Percentiles rank a stretch among this genome's conserved stretches.
phyloP scores from a whole-genome alignment of 75 land plant species.

The Selaginella moellendorffii region DNA sequence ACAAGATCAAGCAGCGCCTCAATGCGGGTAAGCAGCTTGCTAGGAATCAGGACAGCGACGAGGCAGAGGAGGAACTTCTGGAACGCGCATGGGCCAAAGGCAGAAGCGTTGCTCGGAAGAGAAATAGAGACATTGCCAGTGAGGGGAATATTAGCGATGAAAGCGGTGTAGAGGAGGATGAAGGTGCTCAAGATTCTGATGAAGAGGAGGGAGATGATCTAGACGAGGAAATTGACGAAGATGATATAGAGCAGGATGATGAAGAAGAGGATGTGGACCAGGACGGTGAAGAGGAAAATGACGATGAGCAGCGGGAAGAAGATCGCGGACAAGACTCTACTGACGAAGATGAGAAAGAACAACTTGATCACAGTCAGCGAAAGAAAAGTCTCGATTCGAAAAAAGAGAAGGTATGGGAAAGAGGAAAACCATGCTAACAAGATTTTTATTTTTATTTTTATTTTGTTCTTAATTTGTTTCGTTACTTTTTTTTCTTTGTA shows the following conservation, averaged over 20 bases:
- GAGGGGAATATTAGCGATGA: conserved; percentile 18
- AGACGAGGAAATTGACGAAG: conserved; percentile 15
- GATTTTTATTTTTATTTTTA: background rate
- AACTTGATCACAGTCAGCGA: background rate
- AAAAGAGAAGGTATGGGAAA: background rate
- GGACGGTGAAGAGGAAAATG: conserved; percentile 25
- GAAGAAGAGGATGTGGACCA: conserved; percentile 12
- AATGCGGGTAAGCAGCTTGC: conserved; percentile 13
- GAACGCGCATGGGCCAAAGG: no score
- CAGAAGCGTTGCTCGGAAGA: background rate
- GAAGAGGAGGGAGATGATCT: conserved; percentile 18
- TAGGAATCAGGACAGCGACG: conserved; percentile 9
- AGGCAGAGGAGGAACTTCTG: background rate
- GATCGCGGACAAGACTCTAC: conserved; percentile 9
- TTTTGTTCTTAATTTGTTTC: background rate
- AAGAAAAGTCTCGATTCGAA: background rate
- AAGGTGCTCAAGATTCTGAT: conserved; percentile 12
- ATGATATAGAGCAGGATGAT: background rate
- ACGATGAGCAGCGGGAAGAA: conserved; percentile 12
- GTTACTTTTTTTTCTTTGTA: background rate
- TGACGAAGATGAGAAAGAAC: background rate
- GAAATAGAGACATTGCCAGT: background rate
- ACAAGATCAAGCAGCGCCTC: conserved; percentile 29
- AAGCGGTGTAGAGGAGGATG: conserved; percentile 23
- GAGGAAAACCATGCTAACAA: background rate